phyloP scores from a whole-genome alignment of 2,329 filamentous ascomycete genomes.

The Penicillium sp. region DNA sequence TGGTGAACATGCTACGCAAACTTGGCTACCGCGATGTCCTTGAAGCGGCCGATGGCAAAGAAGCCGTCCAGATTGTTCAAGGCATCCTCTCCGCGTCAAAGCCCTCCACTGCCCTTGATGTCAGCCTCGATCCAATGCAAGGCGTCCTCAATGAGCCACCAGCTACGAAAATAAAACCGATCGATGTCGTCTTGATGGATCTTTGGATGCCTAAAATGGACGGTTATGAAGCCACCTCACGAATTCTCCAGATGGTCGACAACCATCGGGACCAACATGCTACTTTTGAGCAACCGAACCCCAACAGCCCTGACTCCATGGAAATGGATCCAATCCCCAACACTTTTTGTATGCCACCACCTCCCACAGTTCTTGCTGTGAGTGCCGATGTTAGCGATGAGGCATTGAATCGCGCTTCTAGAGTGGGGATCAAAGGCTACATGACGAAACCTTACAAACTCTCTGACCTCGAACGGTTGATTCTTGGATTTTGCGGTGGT shows the following conservation, averaged over 20 bases:
- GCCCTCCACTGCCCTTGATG: constrained; percentile 5
- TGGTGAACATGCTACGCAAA: constrained; percentile 65
- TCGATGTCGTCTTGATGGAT: constrained; percentile 71
- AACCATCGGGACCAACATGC: constrained; percentile 31
- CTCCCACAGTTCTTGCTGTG: constrained; percentile 59
- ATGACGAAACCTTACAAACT: constrained; percentile 69
- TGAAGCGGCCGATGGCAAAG: constrained; percentile 67
- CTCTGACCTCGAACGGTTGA: constrained; percentile 61
- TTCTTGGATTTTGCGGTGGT: constrained; percentile 49
- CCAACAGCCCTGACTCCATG: constrained; percentile 17
- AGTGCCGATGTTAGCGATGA: constrained; percentile 67
- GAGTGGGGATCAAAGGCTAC: constrained; percentile 66
- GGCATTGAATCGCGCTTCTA: constrained; percentile 59
- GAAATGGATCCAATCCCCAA: constrained; percentile 16
- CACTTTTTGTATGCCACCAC: constrained; percentile 37
- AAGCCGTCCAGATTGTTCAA: constrained; percentile 64
- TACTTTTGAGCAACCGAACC: constrained; percentile 10
- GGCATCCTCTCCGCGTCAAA: constrained; percentile 40
- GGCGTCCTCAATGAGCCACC: constrained; percentile 23
- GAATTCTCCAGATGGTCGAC: constrained; percentile 58
- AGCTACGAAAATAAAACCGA: constrained; percentile 40
- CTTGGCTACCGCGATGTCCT: constrained; percentile 64
- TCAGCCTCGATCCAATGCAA: constrained; percentile 22
- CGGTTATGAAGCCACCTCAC: constrained; percentile 66
- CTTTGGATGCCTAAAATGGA: constrained; percentile 76